Percentiles rank a stretch among this genome's conserved stretches.
Conservation (phyloP, 2,329 filamentous ascomycete genomes). For the Botrytis galanthina region DNA sequence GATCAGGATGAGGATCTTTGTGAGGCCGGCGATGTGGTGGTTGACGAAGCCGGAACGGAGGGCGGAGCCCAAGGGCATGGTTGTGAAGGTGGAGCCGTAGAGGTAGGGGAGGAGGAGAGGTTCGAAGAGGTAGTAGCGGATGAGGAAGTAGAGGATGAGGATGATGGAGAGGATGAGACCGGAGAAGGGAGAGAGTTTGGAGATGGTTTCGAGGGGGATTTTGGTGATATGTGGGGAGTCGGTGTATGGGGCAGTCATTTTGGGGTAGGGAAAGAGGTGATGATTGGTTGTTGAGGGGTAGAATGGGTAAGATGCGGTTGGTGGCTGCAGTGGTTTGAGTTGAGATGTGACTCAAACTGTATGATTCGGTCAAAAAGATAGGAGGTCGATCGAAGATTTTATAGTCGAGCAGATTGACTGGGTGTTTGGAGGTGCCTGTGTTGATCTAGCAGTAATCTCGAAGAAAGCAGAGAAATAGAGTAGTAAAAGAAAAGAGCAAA, state of each 20-base stretch:
- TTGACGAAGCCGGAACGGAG: slow-evolving; percentile 46
- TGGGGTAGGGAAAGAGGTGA: too few species aligned
- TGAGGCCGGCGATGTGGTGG: slow-evolving; percentile 45
- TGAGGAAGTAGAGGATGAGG: slow-evolving; percentile 33
- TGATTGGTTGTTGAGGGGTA: not conserved
- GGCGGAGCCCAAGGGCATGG: slow-evolving; percentile 37
- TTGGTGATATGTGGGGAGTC: slow-evolving; percentile 29
- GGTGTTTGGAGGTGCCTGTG: not conserved
- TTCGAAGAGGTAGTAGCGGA: slow-evolving; percentile 42
- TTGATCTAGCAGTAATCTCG: not conserved
- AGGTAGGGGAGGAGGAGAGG: slow-evolving; percentile 39
- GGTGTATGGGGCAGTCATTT: not conserved
- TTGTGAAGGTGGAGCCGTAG: slow-evolving; percentile 41
- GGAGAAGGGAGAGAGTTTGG: slow-evolving; percentile 32
- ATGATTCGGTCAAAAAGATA: not conserved
- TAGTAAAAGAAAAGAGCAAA: not conserved
- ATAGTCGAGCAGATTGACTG: not conserved
- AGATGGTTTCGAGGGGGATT: slow-evolving; percentile 32
- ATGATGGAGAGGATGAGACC: slow-evolving; percentile 35
- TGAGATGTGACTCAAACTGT: not conserved
- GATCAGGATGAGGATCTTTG: slow-evolving; percentile 44
- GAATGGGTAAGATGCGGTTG: not conserved
- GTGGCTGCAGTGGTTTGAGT: too few species aligned
- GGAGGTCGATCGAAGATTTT: not conserved
- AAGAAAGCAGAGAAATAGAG: not conserved